Percentiles rank a stretch among this genome's conserved stretches.
Evolutionary conservation across 2,329 filamentous ascomycete species (phyloP).

Genomic region (Volutella citrinella): DNA sequence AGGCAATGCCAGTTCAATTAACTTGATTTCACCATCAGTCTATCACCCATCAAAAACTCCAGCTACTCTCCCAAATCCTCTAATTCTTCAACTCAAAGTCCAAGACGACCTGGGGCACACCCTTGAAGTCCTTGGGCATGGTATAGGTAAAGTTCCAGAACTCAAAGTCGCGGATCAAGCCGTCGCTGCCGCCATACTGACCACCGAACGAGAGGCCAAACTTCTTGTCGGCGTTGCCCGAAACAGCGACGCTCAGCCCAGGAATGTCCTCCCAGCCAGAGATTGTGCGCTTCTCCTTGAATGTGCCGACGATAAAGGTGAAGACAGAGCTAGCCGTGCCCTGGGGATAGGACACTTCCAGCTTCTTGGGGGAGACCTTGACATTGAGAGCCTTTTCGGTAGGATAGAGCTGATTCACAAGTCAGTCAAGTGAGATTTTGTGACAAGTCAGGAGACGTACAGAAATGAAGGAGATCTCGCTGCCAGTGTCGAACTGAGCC

Average conservation of each 20-base stretch:
- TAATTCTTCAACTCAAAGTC: conserved; percentile 6
- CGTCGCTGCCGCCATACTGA: conserved; percentile 29
- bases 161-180: conserved; percentile 38
- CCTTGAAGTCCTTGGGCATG: conserved; percentile 30
- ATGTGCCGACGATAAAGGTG: conserved; percentile 47
- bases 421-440: conserved; percentile 38
- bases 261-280: conserved; percentile 45
- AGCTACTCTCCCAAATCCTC: no score
- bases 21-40: no score
- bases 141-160: conserved; percentile 45
- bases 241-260: conserved; percentile 43
- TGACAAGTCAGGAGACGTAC: conserved; percentile 15
- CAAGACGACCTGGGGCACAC: conserved; percentile 4
- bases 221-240: conserved; percentile 40
- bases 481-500: conserved; percentile 52
- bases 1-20: no score
- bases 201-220: conserved; percentile 44
- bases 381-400: conserved; percentile 21
- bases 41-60: no score
- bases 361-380: conserved; percentile 12
- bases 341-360: conserved; percentile 52
- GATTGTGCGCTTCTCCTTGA: conserved; percentile 41
- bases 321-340: conserved; percentile 49
- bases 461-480: conserved; percentile 29
- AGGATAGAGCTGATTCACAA: conserved; percentile 38